A percentile compares a stretch with the other conserved stretches of the same genome.
These are phyloP conservation scores for Sarocladium strictum DNA, from an alignment of 2,329 filamentous ascomycete species.

Conservation along the genomic window DNA sequence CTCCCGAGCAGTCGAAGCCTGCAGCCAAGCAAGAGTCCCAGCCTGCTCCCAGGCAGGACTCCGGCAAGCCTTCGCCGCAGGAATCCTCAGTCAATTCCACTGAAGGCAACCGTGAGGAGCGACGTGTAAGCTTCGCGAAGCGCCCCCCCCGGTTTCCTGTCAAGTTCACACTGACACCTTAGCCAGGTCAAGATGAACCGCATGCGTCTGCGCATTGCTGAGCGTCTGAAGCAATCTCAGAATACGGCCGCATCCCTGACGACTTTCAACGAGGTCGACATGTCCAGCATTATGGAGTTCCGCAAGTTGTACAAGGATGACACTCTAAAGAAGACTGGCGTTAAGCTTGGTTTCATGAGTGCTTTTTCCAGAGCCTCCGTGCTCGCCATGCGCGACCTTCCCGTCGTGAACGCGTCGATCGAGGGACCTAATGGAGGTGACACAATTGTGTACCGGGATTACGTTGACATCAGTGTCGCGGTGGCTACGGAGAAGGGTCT, in stretches of 20 bases:
- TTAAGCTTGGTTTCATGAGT: slow-evolving; percentile 99
- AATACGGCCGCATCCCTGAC: slow-evolving; percentile 96
- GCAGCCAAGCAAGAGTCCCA: slow-evolving; percentile 27
- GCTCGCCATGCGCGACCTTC: slow-evolving; percentile 91
- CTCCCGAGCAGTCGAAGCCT: slow-evolving; percentile 27
- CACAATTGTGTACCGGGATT: slow-evolving; percentile 97
- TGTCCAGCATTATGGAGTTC: slow-evolving; percentile 96
- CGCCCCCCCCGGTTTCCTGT: neutral
- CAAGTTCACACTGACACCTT: neutral
- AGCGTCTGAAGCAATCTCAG: slow-evolving; percentile 97
- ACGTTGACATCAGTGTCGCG: slow-evolving; percentile 95
- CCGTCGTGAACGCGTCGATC: slow-evolving; percentile 91
- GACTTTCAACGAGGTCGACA: slow-evolving; percentile 99
- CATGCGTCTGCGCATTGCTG: slow-evolving; percentile 94
- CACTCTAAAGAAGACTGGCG: slow-evolving; percentile 87
- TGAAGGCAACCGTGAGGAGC: slow-evolving; percentile 76
- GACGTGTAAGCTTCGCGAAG: slow-evolving; percentile 51
- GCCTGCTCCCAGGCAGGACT: slow-evolving; percentile 22
- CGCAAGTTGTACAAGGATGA: slow-evolving; percentile 97
- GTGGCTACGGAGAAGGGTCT: slow-evolving; percentile 97
- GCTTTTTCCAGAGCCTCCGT: slow-evolving; percentile 88
- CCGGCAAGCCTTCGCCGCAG: slow-evolving; percentile 13
- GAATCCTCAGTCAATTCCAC: slow-evolving; percentile 20
- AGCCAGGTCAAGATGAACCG: slow-evolving; percentile 97
- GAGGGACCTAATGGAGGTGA: slow-evolving; percentile 93